phyloP scores from a whole-genome alignment of 768 basidiomycete genomes.

The Gyrodon lividus region DNA sequence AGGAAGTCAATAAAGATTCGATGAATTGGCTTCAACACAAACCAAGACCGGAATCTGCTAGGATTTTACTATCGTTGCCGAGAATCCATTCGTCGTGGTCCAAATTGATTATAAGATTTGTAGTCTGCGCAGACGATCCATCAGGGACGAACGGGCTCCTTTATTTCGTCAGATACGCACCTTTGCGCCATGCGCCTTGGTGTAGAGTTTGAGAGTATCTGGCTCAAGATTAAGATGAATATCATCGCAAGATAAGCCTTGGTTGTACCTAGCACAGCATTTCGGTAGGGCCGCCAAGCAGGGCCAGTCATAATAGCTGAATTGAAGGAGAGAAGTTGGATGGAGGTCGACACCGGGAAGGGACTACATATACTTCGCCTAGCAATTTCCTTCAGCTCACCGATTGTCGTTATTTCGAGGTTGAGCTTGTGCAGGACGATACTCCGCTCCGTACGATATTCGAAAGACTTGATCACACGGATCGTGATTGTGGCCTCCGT shows the following conservation, averaged over 20 bases:
- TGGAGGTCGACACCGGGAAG: not conserved
- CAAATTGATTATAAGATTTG: slow-evolving; percentile 96
- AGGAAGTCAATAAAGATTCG: not conserved
- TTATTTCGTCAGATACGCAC: slow-evolving; percentile 36
- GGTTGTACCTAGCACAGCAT: slow-evolving; percentile 59
- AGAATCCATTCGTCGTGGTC: slow-evolving; percentile 95
- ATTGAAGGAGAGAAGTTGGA: slow-evolving; percentile 8
- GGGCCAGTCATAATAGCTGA: slow-evolving; percentile 70
- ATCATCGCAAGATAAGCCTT: not conserved
- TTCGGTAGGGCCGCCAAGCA: slow-evolving; percentile 89
- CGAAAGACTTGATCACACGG: slow-evolving; percentile 93
- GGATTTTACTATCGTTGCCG: slow-evolving; percentile 56
- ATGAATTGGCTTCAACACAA: slow-evolving; percentile 26
- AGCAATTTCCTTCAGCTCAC: slow-evolving; percentile 70
- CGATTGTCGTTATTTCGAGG: slow-evolving; percentile 76
- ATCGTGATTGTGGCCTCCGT: slow-evolving; percentile 85
- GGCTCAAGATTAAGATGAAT: slow-evolving; percentile 3
- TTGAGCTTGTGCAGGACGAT: slow-evolving; percentile 83
- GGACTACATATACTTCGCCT: slow-evolving; percentile 51
- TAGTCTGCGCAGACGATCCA: slow-evolving; percentile 55
- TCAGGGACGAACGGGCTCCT: not conserved
- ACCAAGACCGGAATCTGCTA: slow-evolving; percentile 82
- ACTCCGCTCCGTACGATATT: slow-evolving; percentile 84
- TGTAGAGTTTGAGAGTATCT: slow-evolving; percentile 96
- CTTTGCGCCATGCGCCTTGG: slow-evolving; percentile 93